Conservation (phyloP, 345 rosid genomes). For the Melaleuca alternifolia region DNA sequence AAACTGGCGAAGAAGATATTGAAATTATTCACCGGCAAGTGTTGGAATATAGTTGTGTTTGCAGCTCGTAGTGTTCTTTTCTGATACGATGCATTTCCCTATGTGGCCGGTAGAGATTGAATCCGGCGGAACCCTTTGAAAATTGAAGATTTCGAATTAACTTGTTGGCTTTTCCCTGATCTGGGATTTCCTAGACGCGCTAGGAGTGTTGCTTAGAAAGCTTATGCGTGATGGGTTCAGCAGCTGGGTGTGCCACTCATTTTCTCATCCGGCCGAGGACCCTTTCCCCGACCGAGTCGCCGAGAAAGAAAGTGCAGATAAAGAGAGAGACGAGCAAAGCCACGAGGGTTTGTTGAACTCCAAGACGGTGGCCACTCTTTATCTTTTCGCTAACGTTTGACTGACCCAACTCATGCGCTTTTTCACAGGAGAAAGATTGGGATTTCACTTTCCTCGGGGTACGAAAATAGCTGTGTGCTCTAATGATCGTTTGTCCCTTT, state of each 20-base stretch:
- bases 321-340: not conserved
- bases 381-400: not conserved
- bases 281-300: not conserved
- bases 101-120: not conserved
- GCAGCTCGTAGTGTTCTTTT: not conserved
- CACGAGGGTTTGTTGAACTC: not conserved
- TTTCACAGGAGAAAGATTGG: not conserved
- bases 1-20: not conserved
- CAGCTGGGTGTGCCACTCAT: not conserved
- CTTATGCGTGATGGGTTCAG: not conserved
- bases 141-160: not conserved
- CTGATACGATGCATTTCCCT: not conserved
- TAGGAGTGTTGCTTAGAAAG: not conserved
- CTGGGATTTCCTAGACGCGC: not conserved
- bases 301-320: not conserved
- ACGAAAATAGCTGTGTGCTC: not conserved
- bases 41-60: not conserved
- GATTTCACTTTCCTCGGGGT: not conserved
- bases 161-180: not conserved
- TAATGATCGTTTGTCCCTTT: not conserved
- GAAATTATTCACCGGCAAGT: not conserved
- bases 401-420: not conserved
- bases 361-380: not conserved
- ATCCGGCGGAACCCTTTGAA: not conserved
- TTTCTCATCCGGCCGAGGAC: not conserved